Base-by-base conservation (phyloP, 441 rosid species). In the Bocquillonia castaneifolia region DNA sequence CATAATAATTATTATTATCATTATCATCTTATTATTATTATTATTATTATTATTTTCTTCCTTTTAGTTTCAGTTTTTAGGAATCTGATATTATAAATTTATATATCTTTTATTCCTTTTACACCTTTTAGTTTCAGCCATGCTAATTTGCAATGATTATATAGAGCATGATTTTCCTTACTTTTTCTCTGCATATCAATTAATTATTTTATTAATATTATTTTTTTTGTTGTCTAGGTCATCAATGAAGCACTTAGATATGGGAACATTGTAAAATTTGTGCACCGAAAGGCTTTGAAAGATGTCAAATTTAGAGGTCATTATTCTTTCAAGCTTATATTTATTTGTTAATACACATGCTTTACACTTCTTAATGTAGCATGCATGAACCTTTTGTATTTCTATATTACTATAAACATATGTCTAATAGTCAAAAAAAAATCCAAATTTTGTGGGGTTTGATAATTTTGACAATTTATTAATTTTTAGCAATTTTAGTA, bases 191-290 rank as follows among this genome's bases (percentile, higher is more conserved):
- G 20, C 40, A 22, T 56, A 67, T 67, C 14, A 14, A 56, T 54
- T 39, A 53, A 47, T 47, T n/a, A 31, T 29, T 20, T 31, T 48
- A 61, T 15, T 57, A 18, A 18, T 25, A 32, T 42, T 36, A 20
- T 50, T 28, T 31, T 23, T 50, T 15, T 3, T 10, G 51, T 47
- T 47, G 51, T 50, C 6, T 52, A 86, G 91, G 87, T 86, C 64
- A 86, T 86, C 73, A 81, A 66, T 66, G 91, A 86, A 68, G 78
- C 87, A 17, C 76, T 86, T 22, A 77, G 91, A 63, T 74, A 47
- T 3, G 91, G 88, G 14, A 86, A 84, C 74, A 42, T 86, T 15
- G 86, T 86, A 61, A 84, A 82, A 52, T 83, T 83, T 75, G 89
- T 86, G 59, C 86, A 82, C 78, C 63, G 91, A 69, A 80, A 82